Evolutionary conservation across 768 basidiomycete species (phyloP), one percentile per base, ranked within the genome.

Genomic region (Collybiopsis confluens): DNA sequence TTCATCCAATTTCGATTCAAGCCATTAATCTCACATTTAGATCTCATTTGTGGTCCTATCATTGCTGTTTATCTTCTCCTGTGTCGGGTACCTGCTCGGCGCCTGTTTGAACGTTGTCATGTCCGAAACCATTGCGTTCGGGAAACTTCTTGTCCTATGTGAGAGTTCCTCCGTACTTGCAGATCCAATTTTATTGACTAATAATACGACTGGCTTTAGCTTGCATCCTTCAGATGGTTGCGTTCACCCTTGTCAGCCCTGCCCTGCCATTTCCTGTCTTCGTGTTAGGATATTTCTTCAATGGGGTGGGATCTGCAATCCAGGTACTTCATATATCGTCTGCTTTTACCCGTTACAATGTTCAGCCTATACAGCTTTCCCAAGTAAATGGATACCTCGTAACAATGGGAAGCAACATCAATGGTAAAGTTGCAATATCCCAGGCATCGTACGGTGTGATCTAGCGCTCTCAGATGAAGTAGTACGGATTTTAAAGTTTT

Each of bases 351-450:
- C 33, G 18, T 10, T 41, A 23, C 37, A 20, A 21, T 47, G 21
- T 45, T 24, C 10, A 44, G 23, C 16, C 15, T 24, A 15, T 52
- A 11, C 50, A 88, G 82, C 83, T 88, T 56, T 86, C 88, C 0
- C 86, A 87, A 67, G 78, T 86, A 1, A 86, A 86, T 60, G 85
- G 82, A 7, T 89, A 78, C 56, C 80, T 90, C 11, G 86, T 83
- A 2, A 75, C 71, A 41, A 66, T 88, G 6, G 75, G 75, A 56
- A 68, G 76, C n/a, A 76, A 82, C 42, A 64, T 81, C 0, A 76
- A 82, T 54, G 63, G 69, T 0, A 89, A 88, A 63, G 88, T 91
- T 83, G 81, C 87, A 4, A 44, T 90, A 16, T 61, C 88, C 15
- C 83, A 86, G 58, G 83, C 83, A 7, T 72, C 77, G 2, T 89